Evolutionary conservation across 1,139 yeast genomes (phyloP), one percentile per base, ranked within the genome.

Genomic region (Geotrichum citri-aurantii): DNA sequence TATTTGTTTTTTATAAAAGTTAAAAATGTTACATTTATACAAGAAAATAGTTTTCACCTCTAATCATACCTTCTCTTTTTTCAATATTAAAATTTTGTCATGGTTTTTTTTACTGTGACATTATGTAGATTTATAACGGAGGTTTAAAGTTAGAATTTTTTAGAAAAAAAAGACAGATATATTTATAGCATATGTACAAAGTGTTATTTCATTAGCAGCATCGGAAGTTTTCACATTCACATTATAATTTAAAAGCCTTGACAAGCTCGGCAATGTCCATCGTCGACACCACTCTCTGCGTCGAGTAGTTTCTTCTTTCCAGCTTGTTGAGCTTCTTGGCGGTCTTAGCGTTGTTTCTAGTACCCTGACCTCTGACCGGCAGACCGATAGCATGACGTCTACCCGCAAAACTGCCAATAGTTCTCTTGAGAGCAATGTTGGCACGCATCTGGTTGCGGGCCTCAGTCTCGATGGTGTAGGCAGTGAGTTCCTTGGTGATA

Each of bases 311-410:
- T 48, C 58, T 49, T 52, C 62, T 44, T 44, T 60, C 62, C 56
- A 60, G 52, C 68, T 81, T 84, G 75, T 93, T 93, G 74, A 92
- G 81, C 74, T 83, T 86, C 75, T 84, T 84, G 42, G 99, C 99
- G 27, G 96, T 93, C 69, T 80, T 80, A 33, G 95, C 96, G 71
- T 93, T 93, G 63, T 87, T 89, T 77, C 90, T 85, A 21, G 99
- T 93, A 63, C 86, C 81, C 79, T 93, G 99, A 68, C 99, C 99
- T 71, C 87, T 85, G 48, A 91, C 98, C 23, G 98, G 98, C 59
- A 71, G 64, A 44, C 72, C 95, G 92, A 83, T 78, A 56, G 91
- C 88, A 72, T 93, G 99, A 76, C 99, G 84, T 68, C 85, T 75
- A 76, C 99, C 99, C 61, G 85, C 85, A 71, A 86, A 89, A 33